These are phyloP conservation scores for Erigeron canadensis DNA, from an alignment of 129 eudicot genomes.

Conservation along the genomic window DNA sequence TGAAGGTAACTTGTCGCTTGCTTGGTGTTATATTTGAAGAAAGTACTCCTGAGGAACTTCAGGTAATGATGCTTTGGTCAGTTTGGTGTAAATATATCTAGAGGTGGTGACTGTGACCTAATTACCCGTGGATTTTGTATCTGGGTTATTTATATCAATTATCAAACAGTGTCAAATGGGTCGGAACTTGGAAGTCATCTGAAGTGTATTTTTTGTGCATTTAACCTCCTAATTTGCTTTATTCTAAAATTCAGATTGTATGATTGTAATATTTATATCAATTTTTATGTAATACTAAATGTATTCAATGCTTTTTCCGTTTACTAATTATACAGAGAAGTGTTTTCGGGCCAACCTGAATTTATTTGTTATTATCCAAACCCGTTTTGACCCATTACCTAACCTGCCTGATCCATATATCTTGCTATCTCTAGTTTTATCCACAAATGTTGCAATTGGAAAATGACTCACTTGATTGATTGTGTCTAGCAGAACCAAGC, in stretches of 20 bases:
- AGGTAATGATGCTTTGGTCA: conserved; percentile 40
- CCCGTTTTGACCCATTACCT: conserved; percentile 4
- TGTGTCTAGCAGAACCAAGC: conserved; percentile 61
- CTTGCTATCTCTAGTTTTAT: background rate
- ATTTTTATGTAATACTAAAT: no score
- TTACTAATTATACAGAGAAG: background rate
- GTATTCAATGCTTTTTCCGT: background rate
- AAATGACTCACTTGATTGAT: conserved; percentile 26
- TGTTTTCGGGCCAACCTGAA: background rate
- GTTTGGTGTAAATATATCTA: conserved; percentile 10
- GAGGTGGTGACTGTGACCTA: background rate
- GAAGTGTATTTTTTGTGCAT: background rate
- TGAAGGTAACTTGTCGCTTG: conserved; percentile 85
- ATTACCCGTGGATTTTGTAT: background rate
- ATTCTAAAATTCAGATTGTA: background rate
- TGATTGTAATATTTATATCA: background rate
- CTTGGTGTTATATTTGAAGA: conserved; percentile 89
- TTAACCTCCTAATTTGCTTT: background rate
- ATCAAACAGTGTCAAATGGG: background rate
- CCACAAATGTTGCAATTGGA: background rate
- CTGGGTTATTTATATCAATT: background rate
- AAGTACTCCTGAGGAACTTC: conserved; percentile 83
- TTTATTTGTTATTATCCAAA: background rate
- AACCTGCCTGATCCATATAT: background rate
- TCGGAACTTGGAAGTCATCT: background rate